Conservation (phyloP, 257 asterid genomes). For the Thymus quinquecostatus region DNA sequence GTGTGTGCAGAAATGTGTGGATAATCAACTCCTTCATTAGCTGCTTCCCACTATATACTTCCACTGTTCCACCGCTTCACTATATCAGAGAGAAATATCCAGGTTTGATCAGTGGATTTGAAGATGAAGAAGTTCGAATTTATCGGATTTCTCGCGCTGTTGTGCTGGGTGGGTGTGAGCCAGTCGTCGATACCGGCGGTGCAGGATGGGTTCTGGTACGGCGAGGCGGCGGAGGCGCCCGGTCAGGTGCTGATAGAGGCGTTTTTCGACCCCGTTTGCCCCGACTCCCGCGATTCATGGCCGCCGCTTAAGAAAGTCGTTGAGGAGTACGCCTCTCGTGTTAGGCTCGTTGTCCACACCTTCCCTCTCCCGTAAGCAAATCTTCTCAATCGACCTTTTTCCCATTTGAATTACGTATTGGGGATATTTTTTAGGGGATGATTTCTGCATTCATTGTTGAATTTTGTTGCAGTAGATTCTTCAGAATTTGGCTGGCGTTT, state of each 20-base stretch:
- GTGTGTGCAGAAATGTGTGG: background rate
- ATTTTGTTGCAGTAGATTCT: background rate
- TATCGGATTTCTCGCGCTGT: background rate
- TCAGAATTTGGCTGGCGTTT: background rate
- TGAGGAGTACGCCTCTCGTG: conserved; percentile 49
- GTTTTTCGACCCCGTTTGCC: conserved; percentile 90
- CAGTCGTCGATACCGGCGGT: conserved; percentile 48
- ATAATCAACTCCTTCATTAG: background rate
- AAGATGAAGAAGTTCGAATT: background rate
- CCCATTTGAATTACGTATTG: too few species aligned
- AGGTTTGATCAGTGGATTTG: conserved; percentile 3
- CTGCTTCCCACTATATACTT: background rate
- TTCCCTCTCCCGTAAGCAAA: conserved; percentile 86
- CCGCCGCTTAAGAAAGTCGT: conserved; percentile 67
- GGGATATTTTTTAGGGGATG: too few species aligned
- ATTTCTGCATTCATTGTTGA: background rate
- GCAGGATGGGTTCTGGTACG: conserved; percentile 78
- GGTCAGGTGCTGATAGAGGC: conserved; percentile 68
- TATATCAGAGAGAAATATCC: background rate
- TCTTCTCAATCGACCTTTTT: background rate
- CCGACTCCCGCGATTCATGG: conserved; percentile 90
- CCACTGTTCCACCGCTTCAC: background rate
- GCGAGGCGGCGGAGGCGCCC: conserved; percentile 21
- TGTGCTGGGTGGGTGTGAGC: conserved; percentile 25
- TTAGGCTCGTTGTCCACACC: conserved; percentile 58